phyloP scores from a whole-genome alignment of 257 asterid species.

The Sherardia arvensis region DNA sequence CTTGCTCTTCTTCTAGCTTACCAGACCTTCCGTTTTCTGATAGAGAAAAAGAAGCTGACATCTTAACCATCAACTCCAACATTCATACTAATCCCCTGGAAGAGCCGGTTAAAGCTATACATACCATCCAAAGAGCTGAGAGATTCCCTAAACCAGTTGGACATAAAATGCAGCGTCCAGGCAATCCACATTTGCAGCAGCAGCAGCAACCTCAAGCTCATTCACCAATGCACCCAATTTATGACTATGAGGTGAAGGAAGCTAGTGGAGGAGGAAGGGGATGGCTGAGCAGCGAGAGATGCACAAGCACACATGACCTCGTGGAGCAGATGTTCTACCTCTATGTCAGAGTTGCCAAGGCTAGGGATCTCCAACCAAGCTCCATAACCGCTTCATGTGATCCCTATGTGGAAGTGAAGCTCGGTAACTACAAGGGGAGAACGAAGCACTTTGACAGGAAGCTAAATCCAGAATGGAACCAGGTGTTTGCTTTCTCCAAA shows the following conservation, averaged over 20 bases:
- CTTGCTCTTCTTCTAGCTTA: conserved; percentile 12
- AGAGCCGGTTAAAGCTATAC: conserved; percentile 23
- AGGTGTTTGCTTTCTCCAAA: conserved; percentile 68
- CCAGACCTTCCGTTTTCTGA: conserved; percentile 13
- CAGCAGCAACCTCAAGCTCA: conserved; percentile 17
- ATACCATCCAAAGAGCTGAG: conserved; percentile 26
- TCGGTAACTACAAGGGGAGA: conserved; percentile 66
- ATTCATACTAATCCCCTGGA: conserved; percentile 5
- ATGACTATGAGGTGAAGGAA: conserved; percentile 54
- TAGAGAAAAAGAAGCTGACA: conserved; percentile 12
- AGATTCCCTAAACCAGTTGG: conserved; percentile 25
- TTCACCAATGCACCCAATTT: conserved; percentile 20
- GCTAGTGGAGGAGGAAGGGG: conserved; percentile 32
- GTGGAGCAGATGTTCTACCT: conserved; percentile 73
- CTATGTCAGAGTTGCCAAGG: conserved; percentile 62
- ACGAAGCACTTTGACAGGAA: conserved; percentile 42
- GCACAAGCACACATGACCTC: conserved; percentile 45
- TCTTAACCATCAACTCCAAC: conserved; percentile 6
- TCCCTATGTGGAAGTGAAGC: conserved; percentile 66
- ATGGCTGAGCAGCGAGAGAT: conserved; percentile 48
- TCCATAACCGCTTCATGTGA: conserved; percentile 34
- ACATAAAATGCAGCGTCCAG: conserved; percentile 32
- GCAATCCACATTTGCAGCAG: conserved; percentile 19
- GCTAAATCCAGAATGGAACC: conserved; percentile 66
- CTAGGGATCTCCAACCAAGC: conserved; percentile 47